phyloP scores from a whole-genome alignment of 495 filamentous ascomycete species.

The Aspergillus funiculosus region DNA sequence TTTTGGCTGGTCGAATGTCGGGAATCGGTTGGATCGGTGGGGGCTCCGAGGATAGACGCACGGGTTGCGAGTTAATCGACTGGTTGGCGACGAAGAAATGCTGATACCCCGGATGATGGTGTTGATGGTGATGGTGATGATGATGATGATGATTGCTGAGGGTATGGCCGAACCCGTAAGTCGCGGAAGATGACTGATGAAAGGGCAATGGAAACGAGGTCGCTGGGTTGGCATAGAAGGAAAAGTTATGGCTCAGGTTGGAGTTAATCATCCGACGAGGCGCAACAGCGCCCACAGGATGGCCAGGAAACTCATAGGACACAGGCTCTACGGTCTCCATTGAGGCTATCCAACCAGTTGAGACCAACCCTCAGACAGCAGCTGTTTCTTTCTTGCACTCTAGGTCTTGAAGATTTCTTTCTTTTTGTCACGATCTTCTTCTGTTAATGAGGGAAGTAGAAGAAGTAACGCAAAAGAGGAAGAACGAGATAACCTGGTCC shows the following conservation, averaged over 20 bases:
- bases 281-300: conserved; percentile 33
- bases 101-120: conserved; percentile 24
- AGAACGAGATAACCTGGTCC: neutral
- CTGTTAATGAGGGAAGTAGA: neutral
- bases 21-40: conserved; percentile 31
- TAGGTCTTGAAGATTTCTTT: neutral
- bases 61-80: conserved; percentile 24
- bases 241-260: conserved; percentile 28
- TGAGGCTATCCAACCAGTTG: neutral
- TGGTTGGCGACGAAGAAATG: conserved; percentile 32
- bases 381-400: neutral
- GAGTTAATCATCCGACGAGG: conserved; percentile 38
- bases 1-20: conserved; percentile 39
- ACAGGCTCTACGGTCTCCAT: conserved; percentile 45
- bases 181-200: conserved; percentile 32
- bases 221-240: conserved; percentile 37
- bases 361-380: neutral
- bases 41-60: conserved; percentile 31
- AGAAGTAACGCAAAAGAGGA: neutral
- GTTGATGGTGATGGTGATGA: conserved; percentile 29
- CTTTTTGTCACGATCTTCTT: conserved; percentile 2
- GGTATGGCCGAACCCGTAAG: conserved; percentile 33
- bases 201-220: conserved; percentile 35
- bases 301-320: conserved; percentile 39
- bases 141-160: conserved; percentile 20